Conservation (phyloP, 1,284 basidiomycete species). For the Puccinia novopanici region DNA sequence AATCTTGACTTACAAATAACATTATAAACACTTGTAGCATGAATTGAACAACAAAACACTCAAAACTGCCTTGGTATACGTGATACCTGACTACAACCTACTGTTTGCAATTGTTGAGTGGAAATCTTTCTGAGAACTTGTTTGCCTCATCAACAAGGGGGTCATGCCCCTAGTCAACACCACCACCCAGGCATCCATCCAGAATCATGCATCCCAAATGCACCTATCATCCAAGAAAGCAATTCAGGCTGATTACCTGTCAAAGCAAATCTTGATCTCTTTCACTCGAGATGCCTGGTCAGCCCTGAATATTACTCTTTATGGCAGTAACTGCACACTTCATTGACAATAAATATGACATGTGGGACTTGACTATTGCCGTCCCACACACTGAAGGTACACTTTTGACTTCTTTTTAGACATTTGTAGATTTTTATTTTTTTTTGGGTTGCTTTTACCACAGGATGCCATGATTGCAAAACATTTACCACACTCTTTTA, state of each 20-base stretch:
- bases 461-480: neutral
- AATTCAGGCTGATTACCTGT: neutral
- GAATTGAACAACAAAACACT: too few relatives aligned
- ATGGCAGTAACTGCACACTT: neutral
- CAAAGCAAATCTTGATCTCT: neutral
- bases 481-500: constrained; percentile 3
- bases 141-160: neutral
- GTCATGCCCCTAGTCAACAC: neutral
- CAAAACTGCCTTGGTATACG: too few relatives aligned
- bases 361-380: too few relatives aligned
- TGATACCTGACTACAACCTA: too few relatives aligned
- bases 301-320: neutral
- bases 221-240: neutral
- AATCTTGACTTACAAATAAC: too few relatives aligned
- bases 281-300: neutral
- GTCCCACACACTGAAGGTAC: too few relatives aligned
- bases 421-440: too few relatives aligned
- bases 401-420: too few relatives aligned
- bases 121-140: neutral
- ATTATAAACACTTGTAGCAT: too few relatives aligned
- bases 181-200: too few relatives aligned
- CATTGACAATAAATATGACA: too few relatives aligned
- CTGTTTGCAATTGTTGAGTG: neutral
- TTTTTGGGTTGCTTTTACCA: neutral
- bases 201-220: neutral